Conservation (phyloP, 169 alveolate genomes). For the Plasmodium inui region DNA sequence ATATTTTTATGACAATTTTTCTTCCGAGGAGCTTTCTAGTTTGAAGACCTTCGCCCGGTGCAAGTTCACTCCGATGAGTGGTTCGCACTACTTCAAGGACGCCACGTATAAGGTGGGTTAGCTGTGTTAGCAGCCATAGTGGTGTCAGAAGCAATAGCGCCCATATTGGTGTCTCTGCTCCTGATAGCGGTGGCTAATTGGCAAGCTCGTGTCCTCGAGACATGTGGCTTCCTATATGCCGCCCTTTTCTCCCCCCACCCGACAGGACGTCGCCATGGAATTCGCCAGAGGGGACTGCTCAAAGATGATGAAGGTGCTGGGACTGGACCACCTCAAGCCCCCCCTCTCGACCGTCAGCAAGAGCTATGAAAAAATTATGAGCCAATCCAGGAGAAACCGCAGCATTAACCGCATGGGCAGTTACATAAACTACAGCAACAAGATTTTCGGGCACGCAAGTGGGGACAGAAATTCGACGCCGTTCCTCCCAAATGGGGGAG, state of each 20-base stretch:
- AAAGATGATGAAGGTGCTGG: not conserved
- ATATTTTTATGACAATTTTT: slow-evolving; percentile 68
- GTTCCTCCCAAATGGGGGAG: not conserved
- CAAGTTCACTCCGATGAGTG: slow-evolving; percentile 50
- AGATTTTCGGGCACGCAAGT: not conserved
- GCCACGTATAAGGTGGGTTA: slow-evolving; percentile 40
- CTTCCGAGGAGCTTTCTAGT: slow-evolving; percentile 23
- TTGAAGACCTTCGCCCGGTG: slow-evolving; percentile 53
- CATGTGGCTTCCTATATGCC: not conserved
- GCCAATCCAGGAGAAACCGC: not conserved
- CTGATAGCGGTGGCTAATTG: not conserved
- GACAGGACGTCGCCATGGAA: not conserved
- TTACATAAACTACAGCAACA: not conserved
- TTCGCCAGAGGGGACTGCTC: not conserved
- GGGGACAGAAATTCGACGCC: not conserved
- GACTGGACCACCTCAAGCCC: not conserved
- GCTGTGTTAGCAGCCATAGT: not conserved
- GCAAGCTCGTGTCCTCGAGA: no score
- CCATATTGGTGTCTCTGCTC: not conserved
- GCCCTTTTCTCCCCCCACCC: not conserved
- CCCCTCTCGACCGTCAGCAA: not conserved
- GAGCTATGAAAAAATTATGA: not conserved
- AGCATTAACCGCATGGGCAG: not conserved
- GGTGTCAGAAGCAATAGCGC: not conserved
- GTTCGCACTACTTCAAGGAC: slow-evolving; percentile 45